Conservation (phyloP, 805 yeast species). For the Phaffomyces opuntiae region DNA sequence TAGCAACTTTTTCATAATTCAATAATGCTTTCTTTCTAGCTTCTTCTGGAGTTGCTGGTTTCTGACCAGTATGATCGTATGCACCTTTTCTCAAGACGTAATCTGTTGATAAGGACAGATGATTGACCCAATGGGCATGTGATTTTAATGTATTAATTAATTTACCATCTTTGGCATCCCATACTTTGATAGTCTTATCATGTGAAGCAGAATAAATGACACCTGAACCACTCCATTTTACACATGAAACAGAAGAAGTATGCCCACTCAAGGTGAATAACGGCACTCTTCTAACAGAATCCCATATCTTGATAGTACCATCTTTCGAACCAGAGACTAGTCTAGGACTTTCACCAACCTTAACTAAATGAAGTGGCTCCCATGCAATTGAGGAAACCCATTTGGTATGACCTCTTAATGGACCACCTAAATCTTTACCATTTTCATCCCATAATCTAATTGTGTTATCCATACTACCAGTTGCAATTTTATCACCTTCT, state of each 20-base stretch:
- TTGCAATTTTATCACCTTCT: slow-evolving; percentile 83
- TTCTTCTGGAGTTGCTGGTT: slow-evolving; percentile 37
- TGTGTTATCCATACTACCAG: slow-evolving; percentile 93
- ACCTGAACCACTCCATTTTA: slow-evolving; percentile 94
- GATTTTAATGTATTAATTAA: slow-evolving; percentile 73
- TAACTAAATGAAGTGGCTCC: slow-evolving; percentile 87
- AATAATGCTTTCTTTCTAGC: slow-evolving; percentile 41
- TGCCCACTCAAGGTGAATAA: slow-evolving; percentile 78
- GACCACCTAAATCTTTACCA: slow-evolving; percentile 68
- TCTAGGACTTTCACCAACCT: slow-evolving; percentile 57
- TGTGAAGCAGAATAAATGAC: slow-evolving; percentile 85
- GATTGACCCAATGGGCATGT: slow-evolving; percentile 98
- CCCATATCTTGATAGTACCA: slow-evolving; percentile 87
- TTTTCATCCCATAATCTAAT: slow-evolving; percentile 79
- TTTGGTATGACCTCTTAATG: slow-evolving; percentile 75
- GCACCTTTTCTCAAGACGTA: slow-evolving; percentile 83
- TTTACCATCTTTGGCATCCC: slow-evolving; percentile 79
- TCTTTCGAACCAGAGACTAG: slow-evolving; percentile 89
- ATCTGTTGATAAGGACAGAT: slow-evolving; percentile 86
- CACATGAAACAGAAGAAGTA: slow-evolving; percentile 82
- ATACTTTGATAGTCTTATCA: slow-evolving; percentile 86
- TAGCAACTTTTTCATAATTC: slow-evolving; percentile 51
- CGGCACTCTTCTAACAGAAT: slow-evolving; percentile 61
- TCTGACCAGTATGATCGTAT: slow-evolving; percentile 61
- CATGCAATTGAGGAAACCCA: slow-evolving; percentile 87